Evolutionary conservation across 2,329 filamentous ascomycete species (phyloP), one percentile per base, ranked within the genome.

Genomic region (Didymella sp.): DNA sequence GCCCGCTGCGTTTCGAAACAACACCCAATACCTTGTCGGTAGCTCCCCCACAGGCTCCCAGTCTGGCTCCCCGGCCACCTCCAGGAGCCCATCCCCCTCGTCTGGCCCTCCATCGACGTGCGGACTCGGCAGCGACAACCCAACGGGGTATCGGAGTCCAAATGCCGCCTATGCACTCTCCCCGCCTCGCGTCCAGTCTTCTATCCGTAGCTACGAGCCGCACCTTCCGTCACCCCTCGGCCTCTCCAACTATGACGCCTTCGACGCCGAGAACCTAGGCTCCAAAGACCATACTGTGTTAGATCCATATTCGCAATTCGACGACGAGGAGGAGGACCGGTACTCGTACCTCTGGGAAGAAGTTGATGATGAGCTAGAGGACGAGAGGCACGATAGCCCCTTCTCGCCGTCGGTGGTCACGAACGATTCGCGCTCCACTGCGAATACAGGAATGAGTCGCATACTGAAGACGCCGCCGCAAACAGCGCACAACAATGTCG

Each of bases 181-280:
- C 3, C 61, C 60, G 8, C 60, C 67, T 7, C 59, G 46, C 31
- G 52, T 62, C 11, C 67, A 69, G 17, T 40, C 62, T 7, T 60
- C 62, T 1, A 61, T 61, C 3, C 63, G 63, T 47, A 64, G 71
- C 22, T 73, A 75, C 53, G 53, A 72, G 8, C 74, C 76, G 0
- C 59, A 74, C 5, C 71, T 73, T 9, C 74, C 75, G 1, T 77
- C 75, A 1, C 76, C 77, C 2, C 67, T 79, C 9, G 73, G 76
- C 3, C 63, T 78, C 2, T 77, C 73, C n/a, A 79, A 78, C 56
- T 80, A 79, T 61, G 78, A 79, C 53, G 74, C 74, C 9, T 70
- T 80, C 24, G 77, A 79, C 46, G 49, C 68, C 2, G 76, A 79
- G 37, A 42, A 38, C 27, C 17, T 27, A 4, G 37, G 27, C 17